Evolutionary conservation across 768 basidiomycete genomes (phyloP).

Genomic region (Trametes maxima): DNA sequence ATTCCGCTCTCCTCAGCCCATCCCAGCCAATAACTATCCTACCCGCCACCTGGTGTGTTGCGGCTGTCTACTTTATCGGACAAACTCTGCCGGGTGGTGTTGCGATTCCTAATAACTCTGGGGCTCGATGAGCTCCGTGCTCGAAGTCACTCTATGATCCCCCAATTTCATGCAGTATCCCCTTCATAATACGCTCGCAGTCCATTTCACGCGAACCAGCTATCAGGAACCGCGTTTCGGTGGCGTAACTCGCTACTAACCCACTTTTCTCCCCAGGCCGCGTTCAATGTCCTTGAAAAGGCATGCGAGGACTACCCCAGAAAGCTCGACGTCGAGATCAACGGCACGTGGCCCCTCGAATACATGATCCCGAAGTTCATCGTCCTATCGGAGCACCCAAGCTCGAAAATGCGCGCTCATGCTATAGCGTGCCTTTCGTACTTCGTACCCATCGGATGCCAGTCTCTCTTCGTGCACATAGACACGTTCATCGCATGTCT

Average conservation of each 20-base stretch:
- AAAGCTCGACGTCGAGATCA: slow-evolving; percentile 92
- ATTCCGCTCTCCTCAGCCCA: no score
- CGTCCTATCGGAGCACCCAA: slow-evolving; percentile 79
- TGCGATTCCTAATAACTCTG: no score
- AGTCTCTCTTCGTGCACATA: slow-evolving; percentile 88
- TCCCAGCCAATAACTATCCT: no score
- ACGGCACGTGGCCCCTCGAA: slow-evolving; percentile 90
- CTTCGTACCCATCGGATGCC: slow-evolving; percentile 85
- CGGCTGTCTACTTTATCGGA: no score
- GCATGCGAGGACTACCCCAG: slow-evolving; percentile 96
- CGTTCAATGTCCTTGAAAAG: slow-evolving; percentile 92
- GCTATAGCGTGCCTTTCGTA: slow-evolving; percentile 94
- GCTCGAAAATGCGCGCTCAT: slow-evolving; percentile 88
- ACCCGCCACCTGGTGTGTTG: no score
- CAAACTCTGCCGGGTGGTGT: no score
- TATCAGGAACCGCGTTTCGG: no score
- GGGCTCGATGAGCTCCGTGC: no score
- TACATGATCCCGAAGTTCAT: slow-evolving; percentile 98
- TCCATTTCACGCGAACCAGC: neutral
- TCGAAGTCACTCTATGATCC: no score
- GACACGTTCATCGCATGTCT: slow-evolving; percentile 91
- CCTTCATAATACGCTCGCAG: no score
- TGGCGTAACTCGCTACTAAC: neutral
- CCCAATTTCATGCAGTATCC: no score
- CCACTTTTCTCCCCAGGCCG: slow-evolving; percentile 55